Base-by-base conservation (phyloP, 345 rosid genomes). In the Murraya paniculata region DNA sequence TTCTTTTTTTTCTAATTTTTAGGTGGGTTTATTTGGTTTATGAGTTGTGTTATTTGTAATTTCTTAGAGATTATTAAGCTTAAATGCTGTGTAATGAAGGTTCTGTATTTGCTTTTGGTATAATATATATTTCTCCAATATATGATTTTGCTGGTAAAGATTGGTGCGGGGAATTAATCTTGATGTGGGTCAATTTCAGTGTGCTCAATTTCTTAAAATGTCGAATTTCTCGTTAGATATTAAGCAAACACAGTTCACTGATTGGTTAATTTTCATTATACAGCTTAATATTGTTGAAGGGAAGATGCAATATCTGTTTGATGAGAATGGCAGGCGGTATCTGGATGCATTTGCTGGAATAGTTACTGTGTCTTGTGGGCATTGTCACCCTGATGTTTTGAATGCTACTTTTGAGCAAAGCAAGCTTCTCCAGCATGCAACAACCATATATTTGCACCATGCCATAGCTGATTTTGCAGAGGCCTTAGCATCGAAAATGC, bases 221-320 rank as follows among this genome's bases (percentile, higher is more conserved):
- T 65, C 41, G 55, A 13, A 39, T 28, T 68, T 68, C 31, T 68
- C 18, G 50, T 13, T 11, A 45, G 50, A 45, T 41, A 45, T 30
- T 3, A 30, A 71, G 24, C 60, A 38, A 28, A 70, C 31, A 1
- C 2, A 41, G 28, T 6, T 68, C 72, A 68, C 57, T 64, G 21
- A 48, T 64, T 39, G 41, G 22, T 33, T 64, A 6, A 28, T 22
- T 24, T 58, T 56, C 64, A 74, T 59, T 59, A 33, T 70, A 36
- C 76, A 95, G 98, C 78, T 96, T 71, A 96, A 94, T 76, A 96
- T 96, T 24, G 98, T 94, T 3, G 97, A 96, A 88, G 99, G 99
- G 72, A 96, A 92, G 88, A 96, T 96, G 99, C 98, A 94, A 31
- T 96, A 96, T 76, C 70, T 96, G 90, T 94, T 86, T 81, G 99